phyloP scores from a whole-genome alignment of 2,329 filamentous ascomycete genomes.

The Teratosphaeria viscida region DNA sequence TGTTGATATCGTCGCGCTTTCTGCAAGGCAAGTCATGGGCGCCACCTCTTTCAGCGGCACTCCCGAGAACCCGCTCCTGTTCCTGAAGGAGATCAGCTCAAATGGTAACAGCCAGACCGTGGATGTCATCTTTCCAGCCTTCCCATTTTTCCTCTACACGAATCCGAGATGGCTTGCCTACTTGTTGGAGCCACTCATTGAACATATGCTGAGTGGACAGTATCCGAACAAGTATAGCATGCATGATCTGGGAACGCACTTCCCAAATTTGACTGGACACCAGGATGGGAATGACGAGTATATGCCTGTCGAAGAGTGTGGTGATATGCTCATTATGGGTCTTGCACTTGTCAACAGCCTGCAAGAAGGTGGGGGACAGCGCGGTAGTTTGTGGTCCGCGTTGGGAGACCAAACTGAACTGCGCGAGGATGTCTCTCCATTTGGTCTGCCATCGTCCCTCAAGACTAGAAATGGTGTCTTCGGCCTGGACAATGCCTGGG shows the following conservation, averaged over 20 bases:
- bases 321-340: constrained; percentile 58
- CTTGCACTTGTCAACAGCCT: constrained; percentile 67
- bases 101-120: constrained; percentile 80
- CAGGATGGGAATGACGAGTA: constrained; percentile 60
- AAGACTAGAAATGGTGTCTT: constrained; percentile 41
- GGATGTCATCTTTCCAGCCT: constrained; percentile 69
- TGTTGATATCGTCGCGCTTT: constrained; percentile 44
- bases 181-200: constrained; percentile 66
- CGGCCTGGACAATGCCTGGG: constrained; percentile 53
- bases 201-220: constrained; percentile 71
- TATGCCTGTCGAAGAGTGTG: constrained; percentile 69
- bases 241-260: constrained; percentile 64
- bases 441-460: constrained; percentile 32
- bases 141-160: constrained; percentile 78
- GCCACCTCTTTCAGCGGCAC: constrained; percentile 51
- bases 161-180: constrained; percentile 74
- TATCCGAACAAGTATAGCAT: constrained; percentile 76
- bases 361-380: constrained; percentile 45
- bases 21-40: constrained; percentile 69
- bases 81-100: constrained; percentile 70
- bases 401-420: constrained; percentile 20
- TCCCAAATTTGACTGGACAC: constrained; percentile 69
- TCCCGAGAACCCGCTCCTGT: constrained; percentile 64
- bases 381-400: constrained; percentile 50
- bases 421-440: constrained; percentile 34